phyloP scores from a whole-genome alignment of 768 basidiomycete genomes.

The Coprinopsis marcescibilis region DNA sequence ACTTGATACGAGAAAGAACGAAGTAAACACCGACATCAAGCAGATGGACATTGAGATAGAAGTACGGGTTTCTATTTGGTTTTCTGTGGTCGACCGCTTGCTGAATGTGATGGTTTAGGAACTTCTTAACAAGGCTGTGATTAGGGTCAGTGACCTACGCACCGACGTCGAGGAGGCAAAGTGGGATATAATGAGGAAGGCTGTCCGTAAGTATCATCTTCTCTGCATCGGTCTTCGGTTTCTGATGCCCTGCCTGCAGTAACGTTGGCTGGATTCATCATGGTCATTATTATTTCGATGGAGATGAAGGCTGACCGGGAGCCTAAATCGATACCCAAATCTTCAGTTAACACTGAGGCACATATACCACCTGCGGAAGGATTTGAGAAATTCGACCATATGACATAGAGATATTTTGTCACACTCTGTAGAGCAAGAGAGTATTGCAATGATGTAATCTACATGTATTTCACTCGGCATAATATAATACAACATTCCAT shows the following conservation, averaged over 20 bases:
- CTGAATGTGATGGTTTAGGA: constrained; percentile 39
- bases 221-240: background rate
- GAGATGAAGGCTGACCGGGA: constrained; percentile 52
- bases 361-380: constrained; percentile 27
- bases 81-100: constrained; percentile 2
- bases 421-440: constrained; percentile 8
- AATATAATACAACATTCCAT: constrained; percentile 21
- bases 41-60: constrained; percentile 80
- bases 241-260: constrained; percentile 29
- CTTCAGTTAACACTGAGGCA: constrained; percentile 22
- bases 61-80: constrained; percentile 32
- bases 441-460: constrained; percentile 31
- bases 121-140: constrained; percentile 67
- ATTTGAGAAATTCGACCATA: constrained; percentile 18
- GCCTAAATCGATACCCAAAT: constrained; percentile 22
- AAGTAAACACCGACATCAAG: constrained; percentile 79
- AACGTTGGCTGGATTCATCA: constrained; percentile 57
- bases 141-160: constrained; percentile 70
- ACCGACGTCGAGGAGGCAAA: constrained; percentile 80
- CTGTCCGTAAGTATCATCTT: constrained; percentile 52
- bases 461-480: constrained; percentile 31
- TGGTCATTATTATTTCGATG: constrained; percentile 66
- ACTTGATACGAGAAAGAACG: constrained; percentile 88
- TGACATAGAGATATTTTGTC: constrained; percentile 9
- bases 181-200: constrained; percentile 85